A percentile compares a stretch with the other conserved stretches of the same genome.
Conservation (phyloP, 1,284 basidiomycete genomes). For the Singerocomus rubriflavus region DNA sequence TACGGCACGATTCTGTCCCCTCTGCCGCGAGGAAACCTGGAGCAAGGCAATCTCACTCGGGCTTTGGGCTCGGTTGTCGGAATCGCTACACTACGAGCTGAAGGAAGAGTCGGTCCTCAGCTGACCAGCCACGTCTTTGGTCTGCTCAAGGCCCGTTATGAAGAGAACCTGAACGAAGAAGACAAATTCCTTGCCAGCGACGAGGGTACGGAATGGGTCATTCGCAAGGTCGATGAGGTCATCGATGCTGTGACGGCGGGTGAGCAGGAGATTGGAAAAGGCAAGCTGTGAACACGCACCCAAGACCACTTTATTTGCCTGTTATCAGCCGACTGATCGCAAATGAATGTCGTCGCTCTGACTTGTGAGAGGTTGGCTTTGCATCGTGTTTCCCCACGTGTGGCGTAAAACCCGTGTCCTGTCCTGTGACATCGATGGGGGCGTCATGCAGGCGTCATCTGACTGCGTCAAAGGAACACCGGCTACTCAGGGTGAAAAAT, state of each 20-base stretch:
- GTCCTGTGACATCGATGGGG: conserved; percentile 18
- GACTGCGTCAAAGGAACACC: conserved; percentile 20
- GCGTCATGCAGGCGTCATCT: conserved; percentile 21
- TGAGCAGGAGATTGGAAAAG: conserved; percentile 42
- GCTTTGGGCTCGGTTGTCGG: conserved; percentile 87
- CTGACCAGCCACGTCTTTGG: conserved; percentile 92
- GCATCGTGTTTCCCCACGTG: conserved; percentile 37
- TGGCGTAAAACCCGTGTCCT: conserved; percentile 31
- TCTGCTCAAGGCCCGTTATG: conserved; percentile 77
- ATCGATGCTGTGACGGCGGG: conserved; percentile 64
- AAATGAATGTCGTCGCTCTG: conserved; percentile 20
- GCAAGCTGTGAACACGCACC: conserved; percentile 54
- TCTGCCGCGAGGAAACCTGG: conserved; percentile 56
- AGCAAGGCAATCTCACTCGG: conserved; percentile 83
- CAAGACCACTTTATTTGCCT: conserved; percentile 22
- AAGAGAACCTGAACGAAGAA: conserved; percentile 62
- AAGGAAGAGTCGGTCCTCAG: conserved; percentile 88
- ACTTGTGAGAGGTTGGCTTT: conserved; percentile 19
- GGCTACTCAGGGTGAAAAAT: conserved; percentile 21
- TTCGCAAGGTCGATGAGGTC: conserved; percentile 82
- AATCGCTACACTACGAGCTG: conserved; percentile 87
- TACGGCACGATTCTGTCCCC: conserved; percentile 89
- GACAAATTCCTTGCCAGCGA: conserved; percentile 86
- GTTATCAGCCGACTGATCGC: conserved; percentile 34
- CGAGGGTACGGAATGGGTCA: conserved; percentile 90